A percentile compares a stretch with the other conserved stretches of the same genome.
Conservation (phyloP, 1,284 basidiomycete species). For the Tilletia indica region DNA sequence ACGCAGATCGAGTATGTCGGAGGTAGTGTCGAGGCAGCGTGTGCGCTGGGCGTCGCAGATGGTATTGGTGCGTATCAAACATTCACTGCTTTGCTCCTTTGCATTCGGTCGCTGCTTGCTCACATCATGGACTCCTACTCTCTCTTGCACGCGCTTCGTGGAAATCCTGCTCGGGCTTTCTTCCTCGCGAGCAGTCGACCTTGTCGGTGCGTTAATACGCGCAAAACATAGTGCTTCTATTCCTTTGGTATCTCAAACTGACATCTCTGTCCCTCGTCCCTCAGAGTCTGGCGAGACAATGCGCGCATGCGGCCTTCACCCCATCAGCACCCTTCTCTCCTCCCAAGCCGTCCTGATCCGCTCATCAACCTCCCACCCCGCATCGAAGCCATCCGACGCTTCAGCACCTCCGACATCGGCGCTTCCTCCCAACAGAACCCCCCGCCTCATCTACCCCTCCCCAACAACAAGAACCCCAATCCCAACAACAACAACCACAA, state of each 20-base stretch:
- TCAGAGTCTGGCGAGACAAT: constrained; percentile 98
- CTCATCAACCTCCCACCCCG: constrained; percentile 68
- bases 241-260: not conserved
- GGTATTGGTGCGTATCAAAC: constrained; percentile 71
- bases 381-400: not conserved
- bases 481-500: not conserved
- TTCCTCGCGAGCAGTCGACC: constrained; percentile 30
- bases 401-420: not conserved
- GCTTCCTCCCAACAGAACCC: not conserved
- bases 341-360: constrained; percentile 94
- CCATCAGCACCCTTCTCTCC: constrained; percentile 74
- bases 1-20: constrained; percentile 94
- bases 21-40: constrained; percentile 96
- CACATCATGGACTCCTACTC: too few relatives aligned
- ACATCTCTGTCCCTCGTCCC: not conserved
- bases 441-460: not conserved
- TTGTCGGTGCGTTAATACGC: constrained; percentile 29
- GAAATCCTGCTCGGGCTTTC: not conserved
- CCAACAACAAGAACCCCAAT: not conserved
- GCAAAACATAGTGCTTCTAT: not conserved
- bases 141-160: not conserved
- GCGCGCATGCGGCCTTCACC: constrained; percentile 92
- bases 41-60: constrained; percentile 91
- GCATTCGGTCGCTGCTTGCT: too few relatives aligned
- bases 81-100: too few relatives aligned